A percentile compares a stretch with the other conserved stretches of the same genome.
These are phyloP conservation scores for Melanomma pulvis-pyrius DNA, from an alignment of 495 filamentous ascomycete species.

Conservation along the genomic window DNA sequence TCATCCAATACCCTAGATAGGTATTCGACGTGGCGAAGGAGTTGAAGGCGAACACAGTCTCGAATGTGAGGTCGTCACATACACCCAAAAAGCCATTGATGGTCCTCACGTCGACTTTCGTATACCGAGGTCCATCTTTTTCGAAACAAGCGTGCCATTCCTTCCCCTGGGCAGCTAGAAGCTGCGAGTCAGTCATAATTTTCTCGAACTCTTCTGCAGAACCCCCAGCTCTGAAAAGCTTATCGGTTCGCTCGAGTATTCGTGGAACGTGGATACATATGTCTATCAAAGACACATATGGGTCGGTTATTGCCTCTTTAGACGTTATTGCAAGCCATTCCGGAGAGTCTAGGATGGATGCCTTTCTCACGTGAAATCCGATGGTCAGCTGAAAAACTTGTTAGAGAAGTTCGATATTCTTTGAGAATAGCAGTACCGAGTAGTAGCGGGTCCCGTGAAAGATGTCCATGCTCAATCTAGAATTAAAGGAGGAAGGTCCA, in stretches of 20 bases:
- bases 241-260: conserved; percentile 30
- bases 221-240: neutral
- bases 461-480: conserved; percentile 7
- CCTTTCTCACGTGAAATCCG: conserved; percentile 25
- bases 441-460: conserved; percentile 33
- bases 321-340: conserved; percentile 28
- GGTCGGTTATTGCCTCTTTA: conserved; percentile 9
- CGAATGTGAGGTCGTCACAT: conserved; percentile 9
- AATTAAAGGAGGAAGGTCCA: conserved; percentile 23
- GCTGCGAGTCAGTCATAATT: conserved; percentile 16
- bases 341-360: conserved; percentile 23
- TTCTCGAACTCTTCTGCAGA: conserved; percentile 14
- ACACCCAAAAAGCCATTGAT: conserved; percentile 18
- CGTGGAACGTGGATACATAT: conserved; percentile 28
- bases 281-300: conserved; percentile 24
- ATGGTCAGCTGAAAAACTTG: conserved; percentile 15
- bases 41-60: conserved; percentile 23
- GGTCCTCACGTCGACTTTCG: neutral
- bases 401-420: neutral
- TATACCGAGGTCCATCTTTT: conserved; percentile 18
- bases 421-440: conserved; percentile 12
- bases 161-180: neutral
- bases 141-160: conserved; percentile 24
- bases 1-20: conserved; percentile 31
- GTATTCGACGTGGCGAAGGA: conserved; percentile 17